Base-by-base conservation (phyloP, 1,284 basidiomycete genomes). In the Jaminaea rosea region DNA sequence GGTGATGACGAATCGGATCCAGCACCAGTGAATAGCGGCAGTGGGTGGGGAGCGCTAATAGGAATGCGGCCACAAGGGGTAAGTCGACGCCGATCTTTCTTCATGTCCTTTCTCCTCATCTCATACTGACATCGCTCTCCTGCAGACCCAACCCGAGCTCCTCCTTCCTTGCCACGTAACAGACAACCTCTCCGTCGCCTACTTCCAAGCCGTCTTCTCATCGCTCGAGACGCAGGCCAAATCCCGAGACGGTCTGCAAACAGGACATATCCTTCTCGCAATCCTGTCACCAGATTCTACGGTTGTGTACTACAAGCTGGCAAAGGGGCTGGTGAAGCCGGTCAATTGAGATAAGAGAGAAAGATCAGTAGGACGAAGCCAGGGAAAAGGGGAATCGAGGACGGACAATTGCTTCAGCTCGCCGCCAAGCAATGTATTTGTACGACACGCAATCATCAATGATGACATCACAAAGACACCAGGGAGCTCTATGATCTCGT, bases 271-370 rank as follows among this genome's bases (percentile, higher is more conserved):
- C 2, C 47, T 70, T 2, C 58, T 72, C 7, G 65, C 69, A 13
- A 61, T 72, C 52, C 65, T 67, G 26, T 66, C 69, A 5, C 53
- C 53, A 5, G 69, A 72, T 39, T 58, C 65, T 2, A 69, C 69
- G 17, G 56, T 72, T 3, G 69, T 72, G 7, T 72, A 72, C 53
- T 72, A 72, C 31, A 52, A 56, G 19, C 49, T 72, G 31, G 65
- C 69, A 7, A 31, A 63, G 26, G 69, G 67, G 13, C 49, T 72
- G 51, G 63, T 69, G 47, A 72, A 72, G 51, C 69, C 69, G 0
- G 56, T 71, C 49, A 72, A 72, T 39, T 72, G 37, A 52, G 41
- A 3, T 21, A 36, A 36, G 10, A 10, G 10, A 10, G n/a, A n/a
- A n/a, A n/a, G n/a, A n/a, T n/a, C n/a, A n/a, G n/a, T n/a, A n/a